Conservation (phyloP, 2,329 filamentous ascomycete genomes). For the Botrytis galanthina region DNA sequence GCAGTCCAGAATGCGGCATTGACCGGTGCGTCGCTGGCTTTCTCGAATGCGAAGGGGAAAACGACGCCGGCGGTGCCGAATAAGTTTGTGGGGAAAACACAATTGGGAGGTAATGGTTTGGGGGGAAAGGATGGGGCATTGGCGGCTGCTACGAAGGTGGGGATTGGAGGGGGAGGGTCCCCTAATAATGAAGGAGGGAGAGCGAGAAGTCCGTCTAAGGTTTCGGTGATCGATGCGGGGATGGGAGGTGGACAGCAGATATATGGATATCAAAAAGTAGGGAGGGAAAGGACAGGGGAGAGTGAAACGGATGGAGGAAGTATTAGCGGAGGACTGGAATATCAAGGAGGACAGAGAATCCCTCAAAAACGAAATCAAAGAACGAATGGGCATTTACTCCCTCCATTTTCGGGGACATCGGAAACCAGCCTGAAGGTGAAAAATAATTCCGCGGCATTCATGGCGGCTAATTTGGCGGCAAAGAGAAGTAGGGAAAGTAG, state of each 20-base stretch:
- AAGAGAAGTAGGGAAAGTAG: slow-evolving; percentile 57
- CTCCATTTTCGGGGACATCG: not conserved
- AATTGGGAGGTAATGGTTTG: not conserved
- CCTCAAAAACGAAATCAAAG: slow-evolving; percentile 8
- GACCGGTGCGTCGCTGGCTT: slow-evolving; percentile 8
- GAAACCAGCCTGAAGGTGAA: not conserved
- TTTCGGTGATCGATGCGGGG: slow-evolving; percentile 8
- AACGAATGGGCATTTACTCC: slow-evolving; percentile 9
- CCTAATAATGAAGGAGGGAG: slow-evolving; percentile 11
- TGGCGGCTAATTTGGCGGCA: slow-evolving; percentile 61
- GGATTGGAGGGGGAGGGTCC: slow-evolving; percentile 5
- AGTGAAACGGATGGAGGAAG: slow-evolving; percentile 4
- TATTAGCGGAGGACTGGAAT: not conserved
- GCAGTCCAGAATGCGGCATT: slow-evolving; percentile 10
- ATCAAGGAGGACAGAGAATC: not conserved
- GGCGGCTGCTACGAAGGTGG: slow-evolving; percentile 44
- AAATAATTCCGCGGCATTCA: slow-evolving; percentile 49
- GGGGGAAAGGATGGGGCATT: slow-evolving; percentile 45
- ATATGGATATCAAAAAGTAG: slow-evolving; percentile 3
- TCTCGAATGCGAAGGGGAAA: slow-evolving; percentile 2
- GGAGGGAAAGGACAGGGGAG: slow-evolving; percentile 19
- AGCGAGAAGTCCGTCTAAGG: slow-evolving; percentile 20
- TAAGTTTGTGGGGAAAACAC: not conserved
- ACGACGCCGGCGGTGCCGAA: not conserved
- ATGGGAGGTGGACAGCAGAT: not conserved